Evolutionary conservation across 305 asterid species (phyloP).

Genomic region (Fraxinus floribunda): DNA sequence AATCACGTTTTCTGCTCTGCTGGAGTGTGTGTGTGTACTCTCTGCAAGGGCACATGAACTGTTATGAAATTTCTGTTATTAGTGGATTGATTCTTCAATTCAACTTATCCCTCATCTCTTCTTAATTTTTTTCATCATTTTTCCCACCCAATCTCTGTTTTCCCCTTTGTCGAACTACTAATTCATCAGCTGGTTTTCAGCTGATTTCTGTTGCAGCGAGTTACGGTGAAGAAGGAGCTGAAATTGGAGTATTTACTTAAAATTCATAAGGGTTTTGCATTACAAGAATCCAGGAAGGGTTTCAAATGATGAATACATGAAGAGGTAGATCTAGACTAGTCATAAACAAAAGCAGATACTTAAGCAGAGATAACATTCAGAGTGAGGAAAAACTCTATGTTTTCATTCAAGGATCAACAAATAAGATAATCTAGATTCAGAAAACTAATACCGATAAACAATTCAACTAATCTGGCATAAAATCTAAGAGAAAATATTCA

Average conservation of each 20-base stretch:
- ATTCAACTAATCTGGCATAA: neutral
- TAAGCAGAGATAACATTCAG: constrained; percentile 1
- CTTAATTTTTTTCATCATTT: too few relatives aligned
- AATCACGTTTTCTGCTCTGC: too few relatives aligned
- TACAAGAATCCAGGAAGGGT: constrained; percentile 3
- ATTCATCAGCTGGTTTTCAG: too few relatives aligned
- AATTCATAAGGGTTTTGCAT: neutral
- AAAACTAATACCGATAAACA: neutral
- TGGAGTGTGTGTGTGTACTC: too few relatives aligned
- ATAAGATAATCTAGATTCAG: constrained; percentile 4
- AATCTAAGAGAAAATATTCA: constrained; percentile 35
- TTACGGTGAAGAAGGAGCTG: too few relatives aligned
- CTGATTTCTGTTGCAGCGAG: too few relatives aligned
- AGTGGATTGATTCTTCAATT: too few relatives aligned
- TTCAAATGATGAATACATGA: neutral
- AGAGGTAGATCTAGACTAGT: constrained; percentile 26
- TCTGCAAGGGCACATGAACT: too few relatives aligned
- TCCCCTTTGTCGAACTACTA: too few relatives aligned
- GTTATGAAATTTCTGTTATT: too few relatives aligned
- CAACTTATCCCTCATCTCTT: too few relatives aligned
- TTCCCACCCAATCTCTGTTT: too few relatives aligned
- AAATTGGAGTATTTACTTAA: constrained; percentile 30
- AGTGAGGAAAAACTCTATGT: neutral
- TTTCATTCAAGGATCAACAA: neutral
- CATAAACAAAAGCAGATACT: constrained; percentile 9